These are phyloP conservation scores for Annulohypoxylon moriforme DNA, from an alignment of 495 filamentous ascomycete genomes.

Conservation along the genomic window DNA sequence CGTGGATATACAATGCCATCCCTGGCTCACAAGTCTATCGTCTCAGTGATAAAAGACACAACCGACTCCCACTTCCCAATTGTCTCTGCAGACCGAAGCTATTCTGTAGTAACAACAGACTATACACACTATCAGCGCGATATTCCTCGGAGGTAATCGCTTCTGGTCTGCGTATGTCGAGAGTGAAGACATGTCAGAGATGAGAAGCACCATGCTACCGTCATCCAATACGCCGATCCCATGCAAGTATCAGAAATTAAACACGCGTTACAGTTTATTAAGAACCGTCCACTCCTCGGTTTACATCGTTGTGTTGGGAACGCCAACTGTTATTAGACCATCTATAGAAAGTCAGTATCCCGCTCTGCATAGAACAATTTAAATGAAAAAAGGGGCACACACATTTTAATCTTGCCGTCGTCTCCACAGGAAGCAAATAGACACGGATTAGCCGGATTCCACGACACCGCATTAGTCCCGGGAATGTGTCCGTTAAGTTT, in stretches of 20 bases:
- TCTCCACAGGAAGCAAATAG: constrained; percentile 95
- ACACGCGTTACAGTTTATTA: constrained; percentile 13
- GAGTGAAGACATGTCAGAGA: constrained; percentile 10
- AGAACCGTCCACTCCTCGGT: constrained; percentile 22
- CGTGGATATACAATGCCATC: constrained; percentile 40
- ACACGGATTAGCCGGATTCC: constrained; percentile 84
- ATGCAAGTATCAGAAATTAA: constrained; percentile 43
- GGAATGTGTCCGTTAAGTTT: constrained; percentile 77
- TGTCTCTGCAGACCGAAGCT: constrained; percentile 16
- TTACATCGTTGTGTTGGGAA: constrained; percentile 19
- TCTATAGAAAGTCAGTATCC: constrained; percentile 38
- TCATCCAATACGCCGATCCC: constrained; percentile 45
- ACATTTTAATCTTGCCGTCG: constrained; percentile 89
- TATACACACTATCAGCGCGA: constrained; percentile 10
- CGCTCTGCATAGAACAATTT: neutral
- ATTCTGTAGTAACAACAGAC: constrained; percentile 29
- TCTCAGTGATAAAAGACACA: constrained; percentile 24
- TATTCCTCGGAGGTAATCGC: neutral
- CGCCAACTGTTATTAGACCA: constrained; percentile 48
- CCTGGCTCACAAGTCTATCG: constrained; percentile 27
- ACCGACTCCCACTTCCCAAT: constrained; percentile 5
- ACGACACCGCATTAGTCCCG: constrained; percentile 90
- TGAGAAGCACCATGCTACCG: constrained; percentile 33
- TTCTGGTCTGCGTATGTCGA: constrained; percentile 1
- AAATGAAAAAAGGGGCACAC: constrained; percentile 46